Evolutionary conservation across 2,329 filamentous ascomycete species (phyloP).

Genomic region (Trichoderma semiorbis): DNA sequence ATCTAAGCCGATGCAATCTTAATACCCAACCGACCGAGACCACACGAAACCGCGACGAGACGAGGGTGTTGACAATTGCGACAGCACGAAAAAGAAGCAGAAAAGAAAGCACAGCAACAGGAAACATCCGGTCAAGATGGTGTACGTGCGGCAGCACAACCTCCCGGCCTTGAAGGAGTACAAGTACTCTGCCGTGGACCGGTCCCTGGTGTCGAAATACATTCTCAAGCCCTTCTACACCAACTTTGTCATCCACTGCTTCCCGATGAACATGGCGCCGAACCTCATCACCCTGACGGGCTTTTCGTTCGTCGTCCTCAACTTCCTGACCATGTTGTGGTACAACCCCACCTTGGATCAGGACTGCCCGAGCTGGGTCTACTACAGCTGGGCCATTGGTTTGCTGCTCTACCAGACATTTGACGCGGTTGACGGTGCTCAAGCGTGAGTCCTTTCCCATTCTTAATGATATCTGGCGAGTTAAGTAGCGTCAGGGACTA

Average conservation of each 20-base stretch:
- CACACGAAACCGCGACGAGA: background rate
- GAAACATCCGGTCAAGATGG: conserved; percentile 56
- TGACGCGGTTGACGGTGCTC: conserved; percentile 91
- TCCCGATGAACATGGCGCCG: conserved; percentile 92
- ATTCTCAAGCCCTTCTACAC: conserved; percentile 97
- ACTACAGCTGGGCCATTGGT: conserved; percentile 84
- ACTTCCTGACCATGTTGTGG: conserved; percentile 89
- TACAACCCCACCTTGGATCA: conserved; percentile 92
- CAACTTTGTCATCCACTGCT: conserved; percentile 87
- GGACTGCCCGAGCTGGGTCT: conserved; percentile 94
- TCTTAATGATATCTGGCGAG: background rate
- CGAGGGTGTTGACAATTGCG: background rate
- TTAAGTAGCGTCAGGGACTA: background rate
- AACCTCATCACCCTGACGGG: conserved; percentile 86
- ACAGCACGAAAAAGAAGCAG: background rate
- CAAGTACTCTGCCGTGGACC: conserved; percentile 91
- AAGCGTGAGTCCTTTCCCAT: conserved; percentile 62
- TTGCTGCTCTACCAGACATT: conserved; percentile 97
- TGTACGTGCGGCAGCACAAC: conserved; percentile 90
- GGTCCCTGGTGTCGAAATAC: conserved; percentile 85
- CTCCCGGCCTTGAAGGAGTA: conserved; percentile 87
- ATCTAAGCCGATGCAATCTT: background rate
- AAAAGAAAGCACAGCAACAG: background rate
- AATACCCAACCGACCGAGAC: background rate
- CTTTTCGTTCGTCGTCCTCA: conserved; percentile 83